Percentiles rank a stretch among this genome's conserved stretches.
Evolutionary conservation across 2,329 filamentous ascomycete species (phyloP).

Genomic region (Fonsecaea pedrosoi): DNA sequence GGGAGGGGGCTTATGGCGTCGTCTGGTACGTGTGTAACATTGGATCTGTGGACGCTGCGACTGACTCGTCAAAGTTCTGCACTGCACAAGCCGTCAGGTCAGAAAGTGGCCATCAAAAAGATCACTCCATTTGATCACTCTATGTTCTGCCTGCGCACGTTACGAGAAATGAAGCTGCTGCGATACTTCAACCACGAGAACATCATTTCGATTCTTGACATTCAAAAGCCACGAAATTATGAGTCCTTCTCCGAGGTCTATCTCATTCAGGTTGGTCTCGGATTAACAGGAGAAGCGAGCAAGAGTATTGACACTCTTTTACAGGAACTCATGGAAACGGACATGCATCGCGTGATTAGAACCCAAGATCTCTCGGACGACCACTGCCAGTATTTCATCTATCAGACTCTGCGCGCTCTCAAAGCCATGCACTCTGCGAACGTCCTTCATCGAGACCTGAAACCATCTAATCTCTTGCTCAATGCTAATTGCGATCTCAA

Average conservation of each 20-base stretch:
- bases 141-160: constrained; percentile 95
- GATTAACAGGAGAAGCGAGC: not conserved
- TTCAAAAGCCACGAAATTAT: constrained; percentile 96
- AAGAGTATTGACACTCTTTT: constrained; percentile 20
- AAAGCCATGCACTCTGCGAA: constrained; percentile 99
- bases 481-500: constrained; percentile 99
- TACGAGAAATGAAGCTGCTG: constrained; percentile 98
- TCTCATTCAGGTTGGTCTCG: constrained; percentile 80
- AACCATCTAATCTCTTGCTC: constrained; percentile 93
- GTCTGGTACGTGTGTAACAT: constrained; percentile 76
- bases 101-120: constrained; percentile 99
- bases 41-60: constrained; percentile 16
- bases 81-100: constrained; percentile 94
- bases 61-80: constrained; percentile 71
- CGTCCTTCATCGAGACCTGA: constrained; percentile 94
- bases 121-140: constrained; percentile 99
- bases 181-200: constrained; percentile 99
- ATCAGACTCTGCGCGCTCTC: constrained; percentile 94
- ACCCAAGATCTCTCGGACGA: constrained; percentile 98
- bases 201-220: constrained; percentile 99
- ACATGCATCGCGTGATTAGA: constrained; percentile 98
- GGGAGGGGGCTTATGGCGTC: constrained; percentile 96
- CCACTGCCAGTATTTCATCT: constrained; percentile 99
- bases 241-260: constrained; percentile 98
- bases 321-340: constrained; percentile 98